Percentiles rank a stretch among this genome's conserved stretches.
These are phyloP conservation scores for Leishmania lainsoni DNA, from an alignment of 208 protist species.

Conservation along the genomic window DNA sequence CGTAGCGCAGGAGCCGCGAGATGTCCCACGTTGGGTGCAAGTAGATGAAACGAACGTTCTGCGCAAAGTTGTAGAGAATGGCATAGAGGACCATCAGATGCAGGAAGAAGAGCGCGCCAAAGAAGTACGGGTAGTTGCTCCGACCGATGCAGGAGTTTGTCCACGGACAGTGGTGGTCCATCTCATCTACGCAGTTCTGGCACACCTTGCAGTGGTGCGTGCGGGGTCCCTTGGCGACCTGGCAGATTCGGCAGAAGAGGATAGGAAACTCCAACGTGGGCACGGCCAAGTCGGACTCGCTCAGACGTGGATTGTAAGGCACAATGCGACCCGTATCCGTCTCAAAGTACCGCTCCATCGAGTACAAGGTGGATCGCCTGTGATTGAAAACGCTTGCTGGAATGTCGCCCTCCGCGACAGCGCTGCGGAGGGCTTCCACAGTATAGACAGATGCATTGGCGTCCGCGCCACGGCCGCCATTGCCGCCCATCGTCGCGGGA, in stretches of 20 bases:
- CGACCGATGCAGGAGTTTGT: constrained; percentile 63
- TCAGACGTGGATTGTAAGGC: constrained; percentile 34
- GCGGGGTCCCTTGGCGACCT: constrained; percentile 50
- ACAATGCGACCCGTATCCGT: constrained; percentile 36
- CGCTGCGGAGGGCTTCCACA: constrained; percentile 18
- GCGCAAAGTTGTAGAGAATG: constrained; percentile 37
- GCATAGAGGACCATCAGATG: constrained; percentile 46
- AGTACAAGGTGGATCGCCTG: constrained; percentile 31
- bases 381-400: constrained; percentile 32
- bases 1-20: constrained; percentile 15
- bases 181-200: constrained; percentile 59
- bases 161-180: constrained; percentile 78
- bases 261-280: constrained; percentile 49
- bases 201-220: constrained; percentile 68
- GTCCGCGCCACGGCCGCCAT: neutral
- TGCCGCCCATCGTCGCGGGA: neutral
- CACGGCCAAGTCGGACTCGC: constrained; percentile 29
- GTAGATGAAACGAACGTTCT: constrained; percentile 33
- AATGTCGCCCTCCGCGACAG: constrained; percentile 26
- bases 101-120: constrained; percentile 35
- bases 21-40: constrained; percentile 25
- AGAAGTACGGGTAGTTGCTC: constrained; percentile 69
- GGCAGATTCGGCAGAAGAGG: constrained; percentile 55
- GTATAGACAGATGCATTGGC: neutral
- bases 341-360: constrained; percentile 46